phyloP scores from a whole-genome alignment of 495 filamentous ascomycete species.

The Platismatia glauca region DNA sequence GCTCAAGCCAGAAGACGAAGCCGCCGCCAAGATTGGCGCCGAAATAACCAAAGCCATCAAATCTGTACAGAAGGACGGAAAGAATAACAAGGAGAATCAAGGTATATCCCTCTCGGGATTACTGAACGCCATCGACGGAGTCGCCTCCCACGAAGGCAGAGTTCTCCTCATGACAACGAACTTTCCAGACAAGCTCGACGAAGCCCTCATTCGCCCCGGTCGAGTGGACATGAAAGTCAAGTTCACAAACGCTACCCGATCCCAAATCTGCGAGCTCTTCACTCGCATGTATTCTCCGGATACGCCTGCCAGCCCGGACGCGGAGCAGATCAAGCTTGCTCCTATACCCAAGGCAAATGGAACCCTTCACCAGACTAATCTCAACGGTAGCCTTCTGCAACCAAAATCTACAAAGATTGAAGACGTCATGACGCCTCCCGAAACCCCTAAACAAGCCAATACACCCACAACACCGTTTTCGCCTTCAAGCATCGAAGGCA shows the following conservation, averaged over 20 bases:
- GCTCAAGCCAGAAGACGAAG: conserved; percentile 11
- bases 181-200: conserved; percentile 62
- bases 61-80: conserved; percentile 13
- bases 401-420: not conserved
- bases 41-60: conserved; percentile 19
- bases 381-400: not conserved
- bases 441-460: conserved; percentile 6
- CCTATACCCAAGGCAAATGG: not conserved
- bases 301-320: conserved; percentile 4
- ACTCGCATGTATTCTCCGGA: conserved; percentile 57
- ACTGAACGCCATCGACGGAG: conserved; percentile 78
- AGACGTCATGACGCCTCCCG: conserved; percentile 12
- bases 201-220: conserved; percentile 66
- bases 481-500: conserved; percentile 23
- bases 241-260: conserved; percentile 55
- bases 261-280: conserved; percentile 61
- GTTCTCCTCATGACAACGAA: conserved; percentile 84
- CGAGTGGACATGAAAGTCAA: conserved; percentile 64
- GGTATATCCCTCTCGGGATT: conserved; percentile 65
- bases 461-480: conserved; percentile 16
- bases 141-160: conserved; percentile 70
- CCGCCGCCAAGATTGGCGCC: conserved; percentile 17
- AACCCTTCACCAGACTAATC: not conserved
- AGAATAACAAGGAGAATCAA: conserved; percentile 17
- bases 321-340: not conserved